These are phyloP conservation scores for Aspergillus nomiae DNA, from an alignment of 2,329 filamentous ascomycete genomes.

Conservation along the genomic window DNA sequence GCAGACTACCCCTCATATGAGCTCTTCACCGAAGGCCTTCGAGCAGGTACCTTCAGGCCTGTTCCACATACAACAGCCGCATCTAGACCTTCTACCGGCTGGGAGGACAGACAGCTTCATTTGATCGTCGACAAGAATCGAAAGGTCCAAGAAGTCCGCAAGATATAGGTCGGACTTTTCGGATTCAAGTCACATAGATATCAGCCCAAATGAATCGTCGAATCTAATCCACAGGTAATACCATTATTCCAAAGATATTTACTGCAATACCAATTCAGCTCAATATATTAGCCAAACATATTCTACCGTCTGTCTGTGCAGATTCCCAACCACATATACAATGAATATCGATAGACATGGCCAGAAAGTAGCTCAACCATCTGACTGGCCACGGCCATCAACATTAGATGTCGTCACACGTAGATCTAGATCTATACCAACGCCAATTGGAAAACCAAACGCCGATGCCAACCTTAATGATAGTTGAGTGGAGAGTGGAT, in stretches of 20 bases:
- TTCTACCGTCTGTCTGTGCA: not conserved
- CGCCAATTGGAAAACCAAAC: not conserved
- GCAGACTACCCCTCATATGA: conserved; percentile 71
- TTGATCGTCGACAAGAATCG: conserved; percentile 64
- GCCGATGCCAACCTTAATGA: not conserved
- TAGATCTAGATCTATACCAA: conserved; percentile 3
- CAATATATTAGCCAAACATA: not conserved
- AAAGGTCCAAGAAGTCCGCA: conserved; percentile 58
- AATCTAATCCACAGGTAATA: not conserved
- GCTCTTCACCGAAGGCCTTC: conserved; percentile 63
- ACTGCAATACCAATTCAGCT: not conserved
- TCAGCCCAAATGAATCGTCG: not conserved
- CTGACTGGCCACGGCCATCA: not conserved
- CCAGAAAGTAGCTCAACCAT: not conserved
- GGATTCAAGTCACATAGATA: not conserved
- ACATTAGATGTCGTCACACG: conserved; percentile 1
- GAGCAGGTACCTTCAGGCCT: conserved; percentile 58
- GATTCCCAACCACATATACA: not conserved
- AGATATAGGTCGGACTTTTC: conserved; percentile 42
- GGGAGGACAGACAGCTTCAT: conserved; percentile 59
- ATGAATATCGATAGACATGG: not conserved
- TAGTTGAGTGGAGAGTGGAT: not conserved
- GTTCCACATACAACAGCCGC: conserved; percentile 16
- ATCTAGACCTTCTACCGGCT: conserved; percentile 31
- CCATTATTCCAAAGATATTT: not conserved